Conservation (phyloP, 192 early-diverging fungal genomes). For the Oehlia diaphana region DNA sequence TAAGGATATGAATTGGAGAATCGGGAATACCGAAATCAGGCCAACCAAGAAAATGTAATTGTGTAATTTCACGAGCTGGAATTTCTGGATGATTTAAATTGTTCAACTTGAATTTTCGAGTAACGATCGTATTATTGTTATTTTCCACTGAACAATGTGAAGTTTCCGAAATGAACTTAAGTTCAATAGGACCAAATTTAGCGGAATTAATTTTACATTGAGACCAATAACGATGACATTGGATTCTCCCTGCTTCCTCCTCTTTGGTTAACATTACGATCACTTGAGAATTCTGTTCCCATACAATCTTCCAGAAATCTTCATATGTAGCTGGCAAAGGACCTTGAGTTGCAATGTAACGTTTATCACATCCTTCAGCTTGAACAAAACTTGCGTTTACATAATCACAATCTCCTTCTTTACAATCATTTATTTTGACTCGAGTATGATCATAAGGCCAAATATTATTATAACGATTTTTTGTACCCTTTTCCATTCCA, state of each 20-base stretch:
- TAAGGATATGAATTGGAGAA: constrained; percentile 60
- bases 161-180: constrained; percentile 58
- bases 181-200: constrained; percentile 51
- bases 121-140: constrained; percentile 45
- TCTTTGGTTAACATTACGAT: constrained; percentile 96
- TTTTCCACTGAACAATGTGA: constrained; percentile 36
- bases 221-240: constrained; percentile 97
- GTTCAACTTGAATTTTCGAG: constrained; percentile 52
- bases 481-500: constrained; percentile 71
- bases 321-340: constrained; percentile 79
- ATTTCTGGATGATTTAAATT: constrained; percentile 26
- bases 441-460: constrained; percentile 76
- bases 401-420: constrained; percentile 40
- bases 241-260: constrained; percentile 63
- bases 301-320: constrained; percentile 96
- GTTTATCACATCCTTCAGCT: constrained; percentile 35
- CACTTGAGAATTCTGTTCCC: constrained; percentile 84
- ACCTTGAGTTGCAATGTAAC: constrained; percentile 65
- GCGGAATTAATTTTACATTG: constrained; percentile 32
- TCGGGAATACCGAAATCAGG: constrained; percentile 86
- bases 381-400: constrained; percentile 44
- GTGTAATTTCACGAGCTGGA: constrained; percentile 56
- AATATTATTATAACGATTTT: constrained; percentile 86
- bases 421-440: constrained; percentile 44
- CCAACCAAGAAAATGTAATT: constrained; percentile 88